Percentiles rank a stretch among this genome's conserved stretches.
phyloP scores from a whole-genome alignment of 345 rosid genomes.

The Brassica carinata region DNA sequence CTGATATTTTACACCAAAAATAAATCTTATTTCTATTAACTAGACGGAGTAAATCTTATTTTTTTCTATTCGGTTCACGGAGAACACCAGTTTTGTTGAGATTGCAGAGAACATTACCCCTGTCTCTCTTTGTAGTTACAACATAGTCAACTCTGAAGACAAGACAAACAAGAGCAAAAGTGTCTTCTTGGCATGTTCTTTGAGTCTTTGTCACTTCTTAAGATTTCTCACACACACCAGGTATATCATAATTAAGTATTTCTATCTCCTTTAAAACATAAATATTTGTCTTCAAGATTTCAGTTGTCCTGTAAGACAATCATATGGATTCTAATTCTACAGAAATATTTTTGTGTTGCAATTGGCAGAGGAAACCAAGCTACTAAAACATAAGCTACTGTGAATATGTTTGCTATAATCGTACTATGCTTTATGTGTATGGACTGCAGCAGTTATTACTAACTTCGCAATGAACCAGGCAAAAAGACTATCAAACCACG shows the following conservation, averaged over 20 bases:
- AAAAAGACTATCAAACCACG: background rate
- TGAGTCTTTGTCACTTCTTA: background rate
- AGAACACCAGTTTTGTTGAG: background rate
- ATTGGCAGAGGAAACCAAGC: conserved; percentile 94
- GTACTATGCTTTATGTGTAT: background rate
- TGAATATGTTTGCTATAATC: background rate
- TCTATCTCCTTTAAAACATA: background rate
- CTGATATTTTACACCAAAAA: background rate
- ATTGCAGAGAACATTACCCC: background rate
- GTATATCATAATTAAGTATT: background rate
- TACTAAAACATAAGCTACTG: conserved; percentile 17
- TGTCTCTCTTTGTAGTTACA: background rate
- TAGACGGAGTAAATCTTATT: background rate
- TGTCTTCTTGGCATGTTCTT: background rate
- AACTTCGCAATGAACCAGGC: background rate
- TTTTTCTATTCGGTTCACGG: background rate
- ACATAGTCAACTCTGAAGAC: background rate
- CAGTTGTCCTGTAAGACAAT: background rate
- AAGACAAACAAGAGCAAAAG: background rate
- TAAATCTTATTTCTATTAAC: background rate
- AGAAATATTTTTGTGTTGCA: conserved; percentile 93
- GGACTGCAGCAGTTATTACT: background rate
- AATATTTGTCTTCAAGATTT: background rate
- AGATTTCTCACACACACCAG: background rate
- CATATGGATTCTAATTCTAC: conserved; percentile 3